Evolutionary conservation across 2,329 filamentous ascomycete genomes (phyloP), one percentile per base, ranked within the genome.

Genomic region (Uncinocarpus reesii): DNA sequence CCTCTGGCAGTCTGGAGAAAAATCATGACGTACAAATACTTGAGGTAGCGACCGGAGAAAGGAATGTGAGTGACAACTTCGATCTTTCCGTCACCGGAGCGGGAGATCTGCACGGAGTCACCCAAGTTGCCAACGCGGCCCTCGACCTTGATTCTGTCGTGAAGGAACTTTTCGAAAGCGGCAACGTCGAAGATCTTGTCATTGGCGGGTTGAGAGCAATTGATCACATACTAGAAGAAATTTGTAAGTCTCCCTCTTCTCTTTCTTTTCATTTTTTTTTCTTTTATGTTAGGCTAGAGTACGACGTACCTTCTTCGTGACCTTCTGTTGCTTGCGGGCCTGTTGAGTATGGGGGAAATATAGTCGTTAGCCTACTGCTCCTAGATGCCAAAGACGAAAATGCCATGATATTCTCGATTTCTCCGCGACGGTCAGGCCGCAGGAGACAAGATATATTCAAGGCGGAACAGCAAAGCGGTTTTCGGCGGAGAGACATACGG

Each of bases 131-230:
- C 89, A 68, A 90, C 89, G 69, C 88, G 90, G 77, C 90, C 90
- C 62, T 95, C 92, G 64, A 98, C 88, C 86, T 98, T 98, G 83
- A 98, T 94, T 77, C 86, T 88, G 76, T 96, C 92, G 81, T 95
- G 89, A 57, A 98, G 86, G 85, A 98, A 98, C 83, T 96, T 96
- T 78, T 95, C 89, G 73, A 98, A 98, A 62, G 89, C 89, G 65
- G 86, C 82, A 71, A 95, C 83, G 73, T 98, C 92, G 82, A 98
- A 96, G 81, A 98, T 98, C 84, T 96, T 96, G 81, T 98, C 92
- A 77, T 81, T 86, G 63, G 89, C 89, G 65, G 92, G 92, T 77
- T 96, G 90, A 66, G 86, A 89, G 73, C 89, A 90, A 79, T 98
- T 94, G 86, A 98, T 96, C 79, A 94, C 83, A 83, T 87, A 98